These are phyloP conservation scores for Boletus insuetus DNA, from an alignment of 768 basidiomycete genomes.

Conservation along the genomic window DNA sequence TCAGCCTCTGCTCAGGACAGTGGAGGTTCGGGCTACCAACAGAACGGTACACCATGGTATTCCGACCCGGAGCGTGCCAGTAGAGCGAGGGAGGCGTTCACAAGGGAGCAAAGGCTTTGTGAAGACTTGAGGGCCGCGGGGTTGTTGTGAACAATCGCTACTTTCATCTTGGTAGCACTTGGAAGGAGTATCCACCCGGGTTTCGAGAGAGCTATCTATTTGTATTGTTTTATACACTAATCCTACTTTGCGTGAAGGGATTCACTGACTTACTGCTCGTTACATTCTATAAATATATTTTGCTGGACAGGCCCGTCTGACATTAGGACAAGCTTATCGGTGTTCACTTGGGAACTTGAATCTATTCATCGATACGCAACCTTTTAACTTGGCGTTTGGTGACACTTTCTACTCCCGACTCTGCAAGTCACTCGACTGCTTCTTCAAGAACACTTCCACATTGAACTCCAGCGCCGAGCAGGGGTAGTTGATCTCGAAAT, in stretches of 20 bases:
- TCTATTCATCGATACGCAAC: slow-evolving; percentile 5
- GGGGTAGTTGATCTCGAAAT: slow-evolving; percentile 92
- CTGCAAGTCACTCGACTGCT: slow-evolving; percentile 17
- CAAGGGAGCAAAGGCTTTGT: slow-evolving; percentile 56
- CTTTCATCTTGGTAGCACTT: slow-evolving; percentile 2
- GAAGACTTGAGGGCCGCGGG: slow-evolving; percentile 63
- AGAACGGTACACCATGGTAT: slow-evolving; percentile 31
- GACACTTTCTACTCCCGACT: slow-evolving; percentile 1
- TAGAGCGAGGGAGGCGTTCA: slow-evolving; percentile 44
- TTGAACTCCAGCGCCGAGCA: slow-evolving; percentile 95
- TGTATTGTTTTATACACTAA: slow-evolving; percentile 24
- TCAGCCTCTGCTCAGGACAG: slow-evolving; percentile 19
- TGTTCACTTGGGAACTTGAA: not conserved
- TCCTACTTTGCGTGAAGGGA: slow-evolving; percentile 4
- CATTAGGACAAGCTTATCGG: not conserved
- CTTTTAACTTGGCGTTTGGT: not conserved
- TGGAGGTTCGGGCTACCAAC: slow-evolving; percentile 29
- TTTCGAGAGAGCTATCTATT: not conserved
- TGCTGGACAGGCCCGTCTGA: not conserved
- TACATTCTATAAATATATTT: slow-evolving; percentile 11
- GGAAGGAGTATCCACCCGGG: not conserved
- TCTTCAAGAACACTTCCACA: slow-evolving; percentile 90
- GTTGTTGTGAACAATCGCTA: slow-evolving; percentile 43
- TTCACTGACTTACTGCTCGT: slow-evolving; percentile 5
- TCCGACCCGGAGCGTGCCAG: slow-evolving; percentile 45